Conservation (phyloP, 768 basidiomycete species). For the Polyporus arcularius region DNA sequence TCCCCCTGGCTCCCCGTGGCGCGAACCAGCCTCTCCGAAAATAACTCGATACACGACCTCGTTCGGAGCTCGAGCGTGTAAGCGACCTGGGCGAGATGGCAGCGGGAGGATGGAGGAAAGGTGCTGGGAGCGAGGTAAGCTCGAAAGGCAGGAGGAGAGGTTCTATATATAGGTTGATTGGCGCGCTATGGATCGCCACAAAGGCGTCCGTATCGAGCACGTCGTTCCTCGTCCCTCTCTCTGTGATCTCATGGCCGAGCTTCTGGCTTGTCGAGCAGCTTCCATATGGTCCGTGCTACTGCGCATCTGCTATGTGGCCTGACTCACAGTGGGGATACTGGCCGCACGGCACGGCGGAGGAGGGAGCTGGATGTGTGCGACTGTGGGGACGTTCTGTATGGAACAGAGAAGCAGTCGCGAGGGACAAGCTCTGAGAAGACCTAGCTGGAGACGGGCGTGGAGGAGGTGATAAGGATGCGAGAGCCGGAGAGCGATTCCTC, state of each 20-base stretch:
- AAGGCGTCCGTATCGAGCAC: not conserved
- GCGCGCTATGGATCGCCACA: not conserved
- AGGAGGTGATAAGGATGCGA: not conserved
- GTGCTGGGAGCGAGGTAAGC: not conserved
- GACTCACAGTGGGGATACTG: not conserved
- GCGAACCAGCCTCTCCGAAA: no score
- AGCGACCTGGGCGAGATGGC: not conserved
- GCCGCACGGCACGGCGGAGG: not conserved
- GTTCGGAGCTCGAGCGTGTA: no score
- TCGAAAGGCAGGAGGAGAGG: not conserved
- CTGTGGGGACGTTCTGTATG: constrained; percentile 9
- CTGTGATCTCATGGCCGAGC: not conserved
- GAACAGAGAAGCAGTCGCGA: constrained; percentile 1
- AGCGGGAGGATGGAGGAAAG: not conserved
- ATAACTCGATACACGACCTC: no score
- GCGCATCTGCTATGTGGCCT: not conserved
- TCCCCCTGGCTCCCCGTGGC: no score
- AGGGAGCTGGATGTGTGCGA: not conserved
- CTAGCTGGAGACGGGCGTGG: not conserved
- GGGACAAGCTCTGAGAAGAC: constrained; percentile 3
- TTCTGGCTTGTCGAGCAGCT: not conserved
- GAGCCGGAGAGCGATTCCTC: not conserved
- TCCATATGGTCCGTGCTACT: not conserved
- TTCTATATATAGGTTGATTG: not conserved
- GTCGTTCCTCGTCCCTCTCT: not conserved